phyloP scores from a whole-genome alignment of 768 basidiomycete genomes.

The Lactarius hengduanensis region DNA sequence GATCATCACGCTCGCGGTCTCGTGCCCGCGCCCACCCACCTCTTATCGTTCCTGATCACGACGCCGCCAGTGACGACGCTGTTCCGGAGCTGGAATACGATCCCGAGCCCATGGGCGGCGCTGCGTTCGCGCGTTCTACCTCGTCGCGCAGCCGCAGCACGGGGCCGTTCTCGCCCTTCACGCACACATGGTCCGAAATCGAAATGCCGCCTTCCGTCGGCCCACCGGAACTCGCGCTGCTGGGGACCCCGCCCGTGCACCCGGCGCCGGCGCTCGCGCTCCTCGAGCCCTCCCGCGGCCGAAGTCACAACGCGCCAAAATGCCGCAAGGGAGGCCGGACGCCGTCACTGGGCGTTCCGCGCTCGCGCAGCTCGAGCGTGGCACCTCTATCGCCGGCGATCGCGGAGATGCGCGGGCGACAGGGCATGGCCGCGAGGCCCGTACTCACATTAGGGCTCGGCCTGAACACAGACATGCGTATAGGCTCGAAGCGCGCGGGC shows the following conservation, averaged over 20 bases:
- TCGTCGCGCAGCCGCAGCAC: conserved; percentile 25
- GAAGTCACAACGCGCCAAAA: conserved; percentile 5
- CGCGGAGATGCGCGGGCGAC: conserved; percentile 20
- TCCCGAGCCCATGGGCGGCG: conserved; percentile 12
- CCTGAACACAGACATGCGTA: neutral
- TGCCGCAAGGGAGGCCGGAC: conserved; percentile 36
- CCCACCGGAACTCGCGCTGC: conserved; percentile 20
- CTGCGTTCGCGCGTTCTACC: conserved; percentile 12
- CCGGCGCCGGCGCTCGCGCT: conserved; percentile 11
- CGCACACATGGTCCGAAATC: conserved; percentile 23
- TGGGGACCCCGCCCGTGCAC: conserved; percentile 7
- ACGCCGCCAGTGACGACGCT: conserved; percentile 18
- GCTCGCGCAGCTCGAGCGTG: conserved; percentile 50
- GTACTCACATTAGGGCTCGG: conserved; percentile 1
- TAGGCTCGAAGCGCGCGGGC: conserved; percentile 19
- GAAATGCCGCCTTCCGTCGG: conserved; percentile 18
- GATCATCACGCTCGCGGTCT: conserved; percentile 22
- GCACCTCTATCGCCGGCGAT: conserved; percentile 46
- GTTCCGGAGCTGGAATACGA: conserved; percentile 27
- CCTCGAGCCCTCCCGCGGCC: conserved; percentile 24
- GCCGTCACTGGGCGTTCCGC: conserved; percentile 37
- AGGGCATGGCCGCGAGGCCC: neutral
- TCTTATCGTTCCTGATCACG: conserved; percentile 6
- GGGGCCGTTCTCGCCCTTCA: conserved; percentile 24
- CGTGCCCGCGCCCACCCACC: conserved; percentile 1